These are phyloP conservation scores for Solanum habrochaites DNA, from an alignment of 257 asterid genomes.

Conservation along the genomic window DNA sequence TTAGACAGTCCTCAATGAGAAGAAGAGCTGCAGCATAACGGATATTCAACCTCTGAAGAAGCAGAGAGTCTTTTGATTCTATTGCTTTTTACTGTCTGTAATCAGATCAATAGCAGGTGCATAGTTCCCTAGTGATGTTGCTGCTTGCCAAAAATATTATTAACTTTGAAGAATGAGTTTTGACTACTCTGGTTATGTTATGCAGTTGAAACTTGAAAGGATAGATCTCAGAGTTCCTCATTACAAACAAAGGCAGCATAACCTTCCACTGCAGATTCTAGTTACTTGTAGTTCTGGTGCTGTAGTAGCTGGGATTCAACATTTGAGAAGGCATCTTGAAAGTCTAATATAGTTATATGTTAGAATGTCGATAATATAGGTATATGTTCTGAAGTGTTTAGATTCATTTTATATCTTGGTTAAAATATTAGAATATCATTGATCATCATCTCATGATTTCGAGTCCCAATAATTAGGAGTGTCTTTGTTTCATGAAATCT, in stretches of 20 bases:
- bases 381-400: not conserved
- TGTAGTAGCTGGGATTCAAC: not conserved
- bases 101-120: not conserved
- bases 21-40: not conserved
- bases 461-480: not conserved
- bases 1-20: not conserved
- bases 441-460: not conserved
- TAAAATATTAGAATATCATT: not conserved
- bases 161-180: not conserved
- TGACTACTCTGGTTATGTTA: not conserved
- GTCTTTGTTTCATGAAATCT: not conserved
- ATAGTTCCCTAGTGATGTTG: not conserved
- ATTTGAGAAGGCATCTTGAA: not conserved
- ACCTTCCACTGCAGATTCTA: not conserved
- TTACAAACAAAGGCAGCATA: not conserved
- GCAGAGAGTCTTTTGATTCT: not conserved
- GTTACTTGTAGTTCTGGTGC: not conserved
- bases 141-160: not conserved
- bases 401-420: not conserved
- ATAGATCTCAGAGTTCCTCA: not conserved
- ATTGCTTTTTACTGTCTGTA: not conserved
- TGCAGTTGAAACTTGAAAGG: not conserved
- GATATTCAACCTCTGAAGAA: slow-evolving; percentile 6
- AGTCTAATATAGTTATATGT: not conserved
- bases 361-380: not conserved